Conservation (phyloP, 1,284 basidiomycete genomes). For the Pyrrhoderma lamaoense region DNA sequence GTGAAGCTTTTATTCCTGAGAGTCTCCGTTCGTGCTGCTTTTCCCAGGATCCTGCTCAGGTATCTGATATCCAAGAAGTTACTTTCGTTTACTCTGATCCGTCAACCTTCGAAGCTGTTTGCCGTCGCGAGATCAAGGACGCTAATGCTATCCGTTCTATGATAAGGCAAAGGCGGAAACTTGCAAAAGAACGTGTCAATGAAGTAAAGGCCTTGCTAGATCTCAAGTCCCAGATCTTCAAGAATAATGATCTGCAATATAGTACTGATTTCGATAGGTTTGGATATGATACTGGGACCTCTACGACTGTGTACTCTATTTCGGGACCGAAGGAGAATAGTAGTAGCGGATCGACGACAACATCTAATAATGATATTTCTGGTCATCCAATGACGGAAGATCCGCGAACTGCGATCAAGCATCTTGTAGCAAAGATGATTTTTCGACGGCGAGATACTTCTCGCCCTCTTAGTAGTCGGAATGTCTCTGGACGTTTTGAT, state of each 20-base stretch:
- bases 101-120: not conserved
- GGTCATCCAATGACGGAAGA: too few relatives aligned
- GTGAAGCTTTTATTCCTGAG: too few relatives aligned
- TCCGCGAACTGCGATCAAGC: constrained; percentile 5
- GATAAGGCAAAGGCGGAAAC: constrained; percentile 9
- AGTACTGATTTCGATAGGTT: not conserved
- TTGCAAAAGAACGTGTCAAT: constrained; percentile 11
- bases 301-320: too few relatives aligned
- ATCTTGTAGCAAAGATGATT: constrained; percentile 18
- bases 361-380: not conserved
- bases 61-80: too few relatives aligned
- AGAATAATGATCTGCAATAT: too few relatives aligned
- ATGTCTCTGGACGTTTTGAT: too few relatives aligned
- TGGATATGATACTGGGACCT: not conserved
- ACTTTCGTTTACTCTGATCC: too few relatives aligned
- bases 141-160: constrained; percentile 7
- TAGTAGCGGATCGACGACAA: not conserved
- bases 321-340: too few relatives aligned
- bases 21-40: too few relatives aligned
- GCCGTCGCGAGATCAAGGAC: constrained; percentile 12
- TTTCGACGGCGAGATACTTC: constrained; percentile 14
- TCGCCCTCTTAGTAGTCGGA: constrained; percentile 9
- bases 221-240: constrained; percentile 10
- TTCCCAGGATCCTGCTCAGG: too few relatives aligned
- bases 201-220: constrained; percentile 12